These are phyloP conservation scores for Pythium scleroteichum DNA, from an alignment of 352 stramenopile genomes.

Conservation along the genomic window DNA sequence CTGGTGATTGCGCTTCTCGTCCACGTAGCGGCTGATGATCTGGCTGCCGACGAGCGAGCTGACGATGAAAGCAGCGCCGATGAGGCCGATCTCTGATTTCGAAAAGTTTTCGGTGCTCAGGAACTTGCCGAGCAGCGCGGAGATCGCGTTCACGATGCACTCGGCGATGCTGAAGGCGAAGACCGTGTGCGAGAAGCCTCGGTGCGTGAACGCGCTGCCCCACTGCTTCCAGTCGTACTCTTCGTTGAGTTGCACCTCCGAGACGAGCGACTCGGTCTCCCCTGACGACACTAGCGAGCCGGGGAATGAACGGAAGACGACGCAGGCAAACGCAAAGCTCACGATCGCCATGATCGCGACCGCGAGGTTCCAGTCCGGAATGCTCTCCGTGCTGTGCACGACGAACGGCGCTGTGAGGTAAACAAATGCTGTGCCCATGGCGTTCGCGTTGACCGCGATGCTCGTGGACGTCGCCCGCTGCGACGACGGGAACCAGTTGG, in stretches of 20 bases:
- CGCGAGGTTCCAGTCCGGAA: constrained; percentile 48
- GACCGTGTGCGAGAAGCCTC: constrained; percentile 63
- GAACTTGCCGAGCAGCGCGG: constrained; percentile 70
- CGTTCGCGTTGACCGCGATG: constrained; percentile 75
- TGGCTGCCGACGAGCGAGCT: constrained; percentile 69
- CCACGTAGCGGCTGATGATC: constrained; percentile 67
- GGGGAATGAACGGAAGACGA: constrained; percentile 55
- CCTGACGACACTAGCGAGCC: background rate
- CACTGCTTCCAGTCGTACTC: constrained; percentile 81
- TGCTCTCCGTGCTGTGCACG: constrained; percentile 33
- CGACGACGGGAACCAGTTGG: constrained; percentile 72
- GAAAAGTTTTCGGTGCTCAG: constrained; percentile 58
- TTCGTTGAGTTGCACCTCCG: constrained; percentile 56
- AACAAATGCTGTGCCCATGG: constrained; percentile 62
- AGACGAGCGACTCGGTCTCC: constrained; percentile 47
- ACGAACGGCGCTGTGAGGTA: constrained; percentile 59
- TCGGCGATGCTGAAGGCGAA: constrained; percentile 67
- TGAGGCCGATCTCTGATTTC: constrained; percentile 62
- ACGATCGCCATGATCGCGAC: constrained; percentile 36
- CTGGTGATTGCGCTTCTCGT: constrained; percentile 61
- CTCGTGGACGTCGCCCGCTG: constrained; percentile 68
- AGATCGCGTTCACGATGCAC: constrained; percentile 72
- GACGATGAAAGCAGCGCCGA: constrained; percentile 70
- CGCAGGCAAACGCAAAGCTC: constrained; percentile 21
- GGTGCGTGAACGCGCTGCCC: constrained; percentile 58